A percentile compares a stretch with the other conserved stretches of the same genome.
phyloP scores from a whole-genome alignment of 2,329 filamentous ascomycete genomes.

The Alternaria triticimaculans region DNA sequence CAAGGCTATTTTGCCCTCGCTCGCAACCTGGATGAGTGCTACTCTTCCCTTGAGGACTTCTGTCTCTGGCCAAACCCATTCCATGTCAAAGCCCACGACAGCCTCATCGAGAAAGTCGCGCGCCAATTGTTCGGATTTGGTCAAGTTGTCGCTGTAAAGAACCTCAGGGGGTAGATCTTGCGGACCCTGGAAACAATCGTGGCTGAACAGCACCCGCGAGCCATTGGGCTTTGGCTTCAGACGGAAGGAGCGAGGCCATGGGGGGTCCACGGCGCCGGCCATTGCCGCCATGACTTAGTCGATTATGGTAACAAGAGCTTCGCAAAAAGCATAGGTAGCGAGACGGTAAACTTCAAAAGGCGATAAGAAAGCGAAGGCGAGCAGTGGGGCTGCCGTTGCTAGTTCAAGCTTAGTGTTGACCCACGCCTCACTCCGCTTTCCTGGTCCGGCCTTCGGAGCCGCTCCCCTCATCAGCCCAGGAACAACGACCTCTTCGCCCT shows the following conservation, averaged over 20 bases:
- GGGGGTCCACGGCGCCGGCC: background rate
- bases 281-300: background rate
- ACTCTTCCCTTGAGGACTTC: background rate
- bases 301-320: background rate
- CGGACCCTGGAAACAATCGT: background rate
- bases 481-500: background rate
- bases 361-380: background rate
- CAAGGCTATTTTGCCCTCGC: background rate
- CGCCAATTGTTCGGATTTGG: background rate
- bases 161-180: background rate
- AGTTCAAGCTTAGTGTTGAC: background rate
- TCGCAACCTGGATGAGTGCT: background rate
- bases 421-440: background rate
- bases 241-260: background rate
- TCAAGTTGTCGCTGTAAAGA: background rate
- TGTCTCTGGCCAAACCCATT: background rate
- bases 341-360: background rate
- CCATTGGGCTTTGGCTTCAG: background rate
- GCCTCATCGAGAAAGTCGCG: background rate
- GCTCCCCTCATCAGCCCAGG: background rate
- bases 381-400: background rate
- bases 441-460: background rate
- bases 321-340: background rate
- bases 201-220: background rate
- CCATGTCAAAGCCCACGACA: background rate